Percentiles rank a stretch among this genome's conserved stretches.
Evolutionary conservation across 2,329 filamentous ascomycete genomes (phyloP).

Genomic region (Blastomyces parvus): DNA sequence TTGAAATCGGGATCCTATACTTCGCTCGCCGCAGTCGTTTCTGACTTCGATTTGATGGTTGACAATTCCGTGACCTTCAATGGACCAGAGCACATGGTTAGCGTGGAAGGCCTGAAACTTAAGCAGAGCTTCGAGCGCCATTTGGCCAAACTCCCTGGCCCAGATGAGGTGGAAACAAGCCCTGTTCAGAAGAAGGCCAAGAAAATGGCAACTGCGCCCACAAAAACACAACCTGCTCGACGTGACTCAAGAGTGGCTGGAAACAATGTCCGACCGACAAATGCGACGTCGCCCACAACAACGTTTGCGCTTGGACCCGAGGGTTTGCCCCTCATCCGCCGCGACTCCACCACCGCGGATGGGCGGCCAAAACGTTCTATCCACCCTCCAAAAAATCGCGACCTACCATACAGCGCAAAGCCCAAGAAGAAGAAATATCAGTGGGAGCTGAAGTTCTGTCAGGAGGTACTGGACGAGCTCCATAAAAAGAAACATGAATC

Average conservation of each 20-base stretch:
- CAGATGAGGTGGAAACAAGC: constrained; percentile 48
- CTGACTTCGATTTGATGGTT: constrained; percentile 68
- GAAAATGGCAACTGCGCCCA: constrained; percentile 27
- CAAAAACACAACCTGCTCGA: constrained; percentile 37
- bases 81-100: constrained; percentile 64
- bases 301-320: constrained; percentile 69
- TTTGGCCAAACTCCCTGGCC: constrained; percentile 50
- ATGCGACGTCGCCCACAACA: constrained; percentile 38
- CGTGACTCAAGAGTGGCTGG: constrained; percentile 37
- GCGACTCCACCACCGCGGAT: constrained; percentile 69
- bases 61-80: constrained; percentile 77
- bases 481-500: constrained; percentile 60
- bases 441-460: constrained; percentile 81
- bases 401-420: constrained; percentile 79
- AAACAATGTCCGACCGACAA: constrained; percentile 28
- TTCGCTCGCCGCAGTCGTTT: constrained; percentile 61
- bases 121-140: constrained; percentile 51
- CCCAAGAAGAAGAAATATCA: constrained; percentile 86
- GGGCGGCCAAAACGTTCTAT: constrained; percentile 87
- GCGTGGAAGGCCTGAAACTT: constrained; percentile 55
- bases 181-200: constrained; percentile 54
- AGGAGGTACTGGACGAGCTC: constrained; percentile 69
- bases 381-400: constrained; percentile 79
- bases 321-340: constrained; percentile 71
- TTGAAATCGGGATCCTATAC: constrained; percentile 61